Evolutionary conservation across 345 rosid genomes (phyloP).

Genomic region (Eucalyptus microcorys): DNA sequence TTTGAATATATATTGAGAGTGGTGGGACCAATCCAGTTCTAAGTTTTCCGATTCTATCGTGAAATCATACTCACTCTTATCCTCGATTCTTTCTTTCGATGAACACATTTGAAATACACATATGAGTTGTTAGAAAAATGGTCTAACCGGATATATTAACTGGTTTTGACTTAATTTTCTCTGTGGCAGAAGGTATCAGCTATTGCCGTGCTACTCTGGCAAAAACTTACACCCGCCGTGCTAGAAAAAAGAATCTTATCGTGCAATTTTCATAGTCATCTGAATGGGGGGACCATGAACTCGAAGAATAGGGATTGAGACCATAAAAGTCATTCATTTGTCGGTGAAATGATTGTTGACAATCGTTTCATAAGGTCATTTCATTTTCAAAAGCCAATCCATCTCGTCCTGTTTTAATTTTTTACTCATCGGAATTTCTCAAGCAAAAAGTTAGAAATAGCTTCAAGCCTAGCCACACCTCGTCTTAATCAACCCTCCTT

Average conservation of each 20-base stretch:
- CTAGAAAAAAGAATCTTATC: neutral
- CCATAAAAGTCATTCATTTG: neutral
- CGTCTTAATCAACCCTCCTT: neutral
- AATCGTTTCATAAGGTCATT: neutral
- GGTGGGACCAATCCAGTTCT: rapidly evolving
- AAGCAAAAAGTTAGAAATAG: neutral
- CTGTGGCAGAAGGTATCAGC: neutral
- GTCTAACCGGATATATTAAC: neutral
- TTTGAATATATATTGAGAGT: neutral
- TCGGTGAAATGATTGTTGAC: neutral
- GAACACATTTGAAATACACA: neutral
- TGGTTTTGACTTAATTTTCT: no score
- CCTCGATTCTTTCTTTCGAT: neutral
- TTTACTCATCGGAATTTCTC: neutral
- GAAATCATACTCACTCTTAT: neutral
- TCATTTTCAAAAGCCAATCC: neutral
- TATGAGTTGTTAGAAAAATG: neutral
- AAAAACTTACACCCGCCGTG: neutral
- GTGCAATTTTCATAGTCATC: neutral
- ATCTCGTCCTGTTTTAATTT: neutral
- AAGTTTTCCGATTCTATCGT: no score
- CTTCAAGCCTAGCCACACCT: neutral
- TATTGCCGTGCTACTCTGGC: neutral
- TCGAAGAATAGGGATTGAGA: neutral
- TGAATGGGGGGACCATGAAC: neutral